Conservation (phyloP, 2,329 filamentous ascomycete species). For the Dissoconium aciculare region DNA sequence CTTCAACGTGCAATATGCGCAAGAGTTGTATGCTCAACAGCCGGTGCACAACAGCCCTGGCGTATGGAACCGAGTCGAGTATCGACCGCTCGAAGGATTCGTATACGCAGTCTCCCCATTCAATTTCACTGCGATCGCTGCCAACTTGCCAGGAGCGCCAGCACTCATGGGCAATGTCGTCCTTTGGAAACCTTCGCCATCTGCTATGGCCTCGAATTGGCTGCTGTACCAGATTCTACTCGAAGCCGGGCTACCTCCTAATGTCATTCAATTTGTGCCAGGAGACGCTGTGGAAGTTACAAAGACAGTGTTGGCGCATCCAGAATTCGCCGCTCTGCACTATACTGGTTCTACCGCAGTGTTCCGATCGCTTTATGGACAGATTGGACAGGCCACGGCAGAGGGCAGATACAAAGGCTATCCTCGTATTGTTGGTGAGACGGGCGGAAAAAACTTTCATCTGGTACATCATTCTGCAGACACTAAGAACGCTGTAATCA, state of each 20-base stretch:
- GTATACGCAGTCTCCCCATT: conserved; percentile 90
- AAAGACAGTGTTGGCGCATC: conserved; percentile 58
- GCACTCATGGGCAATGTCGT: conserved; percentile 89
- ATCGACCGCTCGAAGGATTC: conserved; percentile 83
- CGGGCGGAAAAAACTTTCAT: conserved; percentile 89
- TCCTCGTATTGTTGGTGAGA: conserved; percentile 79
- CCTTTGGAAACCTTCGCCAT: conserved; percentile 91
- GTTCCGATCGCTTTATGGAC: conserved; percentile 75
- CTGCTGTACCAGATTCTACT: conserved; percentile 78
- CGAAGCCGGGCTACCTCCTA: conserved; percentile 75
- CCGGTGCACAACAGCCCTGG: conserved; percentile 68
- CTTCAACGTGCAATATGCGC: conserved; percentile 86
- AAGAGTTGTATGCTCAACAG: conserved; percentile 79
- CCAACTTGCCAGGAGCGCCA: conserved; percentile 68
- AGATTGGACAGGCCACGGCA: conserved; percentile 68
- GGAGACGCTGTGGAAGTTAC: conserved; percentile 78
- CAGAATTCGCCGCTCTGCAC: conserved; percentile 76
- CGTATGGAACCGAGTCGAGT: conserved; percentile 83
- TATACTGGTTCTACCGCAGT: conserved; percentile 88
- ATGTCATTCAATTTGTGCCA: conserved; percentile 88
- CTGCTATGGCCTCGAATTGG: conserved; percentile 79
- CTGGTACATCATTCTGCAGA: conserved; percentile 65
- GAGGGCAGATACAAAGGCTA: conserved; percentile 73
- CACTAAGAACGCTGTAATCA: conserved; percentile 60
- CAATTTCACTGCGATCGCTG: conserved; percentile 93